Evolutionary conservation across 345 rosid genomes (phyloP).

Genomic region (Eucalyptus guilfoylei): DNA sequence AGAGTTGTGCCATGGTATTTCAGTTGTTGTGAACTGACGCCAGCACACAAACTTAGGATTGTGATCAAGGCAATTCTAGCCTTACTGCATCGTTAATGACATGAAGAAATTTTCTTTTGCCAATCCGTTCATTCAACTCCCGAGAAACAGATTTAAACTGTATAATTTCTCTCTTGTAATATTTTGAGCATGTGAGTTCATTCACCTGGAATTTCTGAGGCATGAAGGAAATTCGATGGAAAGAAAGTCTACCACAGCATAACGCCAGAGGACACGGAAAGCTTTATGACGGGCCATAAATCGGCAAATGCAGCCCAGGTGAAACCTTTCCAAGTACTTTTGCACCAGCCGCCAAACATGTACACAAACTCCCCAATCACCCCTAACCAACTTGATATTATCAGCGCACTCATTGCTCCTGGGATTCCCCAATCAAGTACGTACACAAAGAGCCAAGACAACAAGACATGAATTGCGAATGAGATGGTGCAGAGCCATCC

Average conservation of each 20-base stretch:
- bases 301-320: conserved; percentile 3
- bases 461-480: neutral
- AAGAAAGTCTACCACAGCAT: conserved; percentile 11
- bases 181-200: neutral
- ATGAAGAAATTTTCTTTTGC: neutral
- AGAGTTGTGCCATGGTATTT: neutral
- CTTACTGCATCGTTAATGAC: neutral
- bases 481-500: neutral
- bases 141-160: neutral
- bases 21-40: neutral
- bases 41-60: neutral
- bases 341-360: conserved; percentile 18
- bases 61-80: neutral
- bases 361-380: conserved; percentile 14
- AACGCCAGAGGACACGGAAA: conserved; percentile 15
- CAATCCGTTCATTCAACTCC: neutral
- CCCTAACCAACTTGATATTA: conserved; percentile 2
- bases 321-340: conserved; percentile 19
- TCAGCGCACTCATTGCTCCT: conserved; percentile 22
- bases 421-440: conserved; percentile 1
- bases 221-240: neutral
- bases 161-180: neutral
- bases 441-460: conserved; percentile 10
- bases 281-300: conserved; percentile 10
- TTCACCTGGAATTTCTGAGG: neutral